These are phyloP conservation scores for Eurotiales sp. DNA, from an alignment of 2,329 filamentous ascomycete species.

Conservation along the genomic window DNA sequence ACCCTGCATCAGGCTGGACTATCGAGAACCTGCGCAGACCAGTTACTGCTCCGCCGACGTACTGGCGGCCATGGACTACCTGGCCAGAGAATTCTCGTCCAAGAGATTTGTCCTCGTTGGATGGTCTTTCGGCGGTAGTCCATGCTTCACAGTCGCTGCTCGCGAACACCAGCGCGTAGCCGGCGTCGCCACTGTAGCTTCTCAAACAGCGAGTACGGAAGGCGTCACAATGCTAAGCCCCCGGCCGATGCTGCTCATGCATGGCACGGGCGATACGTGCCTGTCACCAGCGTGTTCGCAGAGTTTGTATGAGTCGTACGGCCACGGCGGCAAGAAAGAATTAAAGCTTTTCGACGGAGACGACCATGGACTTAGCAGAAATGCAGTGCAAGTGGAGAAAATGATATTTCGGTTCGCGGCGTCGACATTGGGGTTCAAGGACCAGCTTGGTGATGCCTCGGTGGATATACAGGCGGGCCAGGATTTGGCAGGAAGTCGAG, in stretches of 20 bases:
- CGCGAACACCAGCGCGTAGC: constrained; percentile 28
- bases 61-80: constrained; percentile 33
- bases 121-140: constrained; percentile 43
- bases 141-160: constrained; percentile 37
- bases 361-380: constrained; percentile 40
- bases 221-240: constrained; percentile 30
- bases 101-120: constrained; percentile 39
- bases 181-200: constrained; percentile 39
- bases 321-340: constrained; percentile 26
- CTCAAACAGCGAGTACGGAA: constrained; percentile 36
- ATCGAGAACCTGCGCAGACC: constrained; percentile 34
- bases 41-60: constrained; percentile 37
- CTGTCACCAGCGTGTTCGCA: constrained; percentile 32
- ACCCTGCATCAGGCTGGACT: constrained; percentile 41
- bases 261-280: constrained; percentile 38
- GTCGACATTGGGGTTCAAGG: constrained; percentile 29
- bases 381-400: constrained; percentile 35
- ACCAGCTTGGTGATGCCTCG: constrained; percentile 14
- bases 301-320: constrained; percentile 36
- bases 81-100: constrained; percentile 28
- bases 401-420: constrained; percentile 39
- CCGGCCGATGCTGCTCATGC: constrained; percentile 36
- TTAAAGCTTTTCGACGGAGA: constrained; percentile 40
- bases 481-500: constrained; percentile 21
- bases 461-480: constrained; percentile 17